A percentile compares a stretch with the other conserved stretches of the same genome.
These are phyloP conservation scores for Citrus australasica DNA, from an alignment of 345 rosid species.

Conservation along the genomic window DNA sequence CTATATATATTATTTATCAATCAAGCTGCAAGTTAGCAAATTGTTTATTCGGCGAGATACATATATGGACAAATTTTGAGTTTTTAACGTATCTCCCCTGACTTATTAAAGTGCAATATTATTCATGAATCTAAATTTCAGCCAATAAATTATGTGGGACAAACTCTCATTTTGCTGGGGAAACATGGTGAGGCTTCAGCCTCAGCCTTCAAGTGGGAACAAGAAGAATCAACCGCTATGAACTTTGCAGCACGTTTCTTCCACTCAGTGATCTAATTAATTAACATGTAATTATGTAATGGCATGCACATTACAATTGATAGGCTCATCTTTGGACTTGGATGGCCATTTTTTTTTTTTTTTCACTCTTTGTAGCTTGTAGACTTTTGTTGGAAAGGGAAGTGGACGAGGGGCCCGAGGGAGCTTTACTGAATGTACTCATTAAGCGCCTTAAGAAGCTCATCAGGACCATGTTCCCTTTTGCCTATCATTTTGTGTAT, in stretches of 20 bases:
- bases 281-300: too few species aligned
- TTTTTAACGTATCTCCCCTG: too few species aligned
- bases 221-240: not conserved
- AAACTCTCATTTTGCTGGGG: not conserved
- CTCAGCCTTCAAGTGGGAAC: conserved; percentile 2
- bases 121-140: not conserved
- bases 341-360: too few species aligned
- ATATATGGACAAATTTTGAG: too few species aligned
- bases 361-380: not conserved
- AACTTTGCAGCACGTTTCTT: not conserved
- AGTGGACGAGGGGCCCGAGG: not conserved
- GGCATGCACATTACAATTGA: not conserved
- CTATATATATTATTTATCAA: too few species aligned
- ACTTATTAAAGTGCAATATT: not conserved
- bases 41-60: too few species aligned
- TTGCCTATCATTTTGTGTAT: conserved; percentile 7
- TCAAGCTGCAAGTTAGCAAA: too few species aligned
- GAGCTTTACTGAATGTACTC: not conserved
- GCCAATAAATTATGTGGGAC: not conserved
- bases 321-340: not conserved
- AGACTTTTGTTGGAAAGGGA: not conserved
- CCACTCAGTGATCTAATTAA: not conserved
- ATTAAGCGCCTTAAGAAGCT: not conserved
- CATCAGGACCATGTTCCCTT: conserved; percentile 7
- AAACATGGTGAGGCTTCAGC: not conserved